A percentile compares a stretch with the other conserved stretches of the same genome.
phyloP scores from a whole-genome alignment of 352 stramenopile species.

The Phytophthora crassamura region DNA sequence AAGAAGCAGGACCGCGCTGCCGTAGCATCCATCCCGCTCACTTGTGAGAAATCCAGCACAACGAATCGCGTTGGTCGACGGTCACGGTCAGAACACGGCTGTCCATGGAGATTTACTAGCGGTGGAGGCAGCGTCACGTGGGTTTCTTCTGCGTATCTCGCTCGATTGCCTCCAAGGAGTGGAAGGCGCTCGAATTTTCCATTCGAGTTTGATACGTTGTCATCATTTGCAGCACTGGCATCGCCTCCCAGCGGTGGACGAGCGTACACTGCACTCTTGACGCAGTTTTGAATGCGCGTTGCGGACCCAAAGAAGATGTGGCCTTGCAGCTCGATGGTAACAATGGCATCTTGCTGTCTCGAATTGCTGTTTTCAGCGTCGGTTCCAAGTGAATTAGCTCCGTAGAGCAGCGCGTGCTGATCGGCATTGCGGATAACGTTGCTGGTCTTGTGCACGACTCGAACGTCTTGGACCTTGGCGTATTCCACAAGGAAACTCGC shows the following conservation, averaged over 20 bases:
- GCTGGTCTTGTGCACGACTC: constrained; percentile 64
- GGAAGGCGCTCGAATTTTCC: constrained; percentile 11
- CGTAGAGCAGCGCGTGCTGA: constrained; percentile 62
- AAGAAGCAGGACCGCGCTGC: constrained; percentile 76
- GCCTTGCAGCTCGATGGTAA: constrained; percentile 71
- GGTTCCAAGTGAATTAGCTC: constrained; percentile 7
- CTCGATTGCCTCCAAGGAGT: constrained; percentile 18
- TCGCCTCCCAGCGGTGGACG: background rate
- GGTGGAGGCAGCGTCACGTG: constrained; percentile 17
- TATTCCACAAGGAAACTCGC: constrained; percentile 90
- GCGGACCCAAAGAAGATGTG: constrained; percentile 85
- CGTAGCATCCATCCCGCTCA: constrained; percentile 84
- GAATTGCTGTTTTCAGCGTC: constrained; percentile 20
- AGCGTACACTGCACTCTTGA: constrained; percentile 74
- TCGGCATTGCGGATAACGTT: constrained; percentile 72
- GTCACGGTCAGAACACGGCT: constrained; percentile 38
- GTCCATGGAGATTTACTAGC: constrained; percentile 56
- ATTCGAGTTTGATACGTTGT: background rate
- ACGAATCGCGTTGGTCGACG: constrained; percentile 63
- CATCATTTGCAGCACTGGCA: background rate
- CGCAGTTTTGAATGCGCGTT: constrained; percentile 69
- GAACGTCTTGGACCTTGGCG: constrained; percentile 65
- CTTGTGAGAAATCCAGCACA: constrained; percentile 79
- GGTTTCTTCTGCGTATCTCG: constrained; percentile 18
- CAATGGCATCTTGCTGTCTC: constrained; percentile 59